These are phyloP conservation scores for Trypanosoma lewisi DNA, from an alignment of 208 protist species.

Conservation along the genomic window DNA sequence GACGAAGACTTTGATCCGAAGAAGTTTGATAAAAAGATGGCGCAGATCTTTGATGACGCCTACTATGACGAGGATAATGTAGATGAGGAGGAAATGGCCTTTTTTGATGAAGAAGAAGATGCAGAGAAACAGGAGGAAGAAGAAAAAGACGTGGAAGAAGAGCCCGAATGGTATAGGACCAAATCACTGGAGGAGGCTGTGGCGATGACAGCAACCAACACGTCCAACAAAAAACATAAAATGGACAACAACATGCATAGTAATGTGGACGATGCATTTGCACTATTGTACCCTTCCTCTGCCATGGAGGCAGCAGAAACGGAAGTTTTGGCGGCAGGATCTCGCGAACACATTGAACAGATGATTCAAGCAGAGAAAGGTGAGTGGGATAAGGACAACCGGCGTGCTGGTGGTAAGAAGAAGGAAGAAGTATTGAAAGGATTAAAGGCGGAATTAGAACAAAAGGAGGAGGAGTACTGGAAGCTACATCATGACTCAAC, in stretches of 20 bases:
- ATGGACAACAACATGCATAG: neutral
- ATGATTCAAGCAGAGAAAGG: conserved; percentile 29
- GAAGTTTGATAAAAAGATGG: conserved; percentile 89
- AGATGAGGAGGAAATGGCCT: conserved; percentile 82
- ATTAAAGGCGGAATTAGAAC: conserved; percentile 56
- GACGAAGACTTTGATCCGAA: conserved; percentile 82
- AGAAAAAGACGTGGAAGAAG: conserved; percentile 25
- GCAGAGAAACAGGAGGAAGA: conserved; percentile 10
- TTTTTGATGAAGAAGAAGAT: conserved; percentile 75
- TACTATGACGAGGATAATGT: conserved; percentile 88
- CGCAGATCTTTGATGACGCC: conserved; percentile 77
- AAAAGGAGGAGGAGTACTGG: conserved; percentile 85
- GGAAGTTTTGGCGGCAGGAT: conserved; percentile 11
- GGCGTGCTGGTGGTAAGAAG: conserved; percentile 14
- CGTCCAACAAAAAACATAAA: neutral
- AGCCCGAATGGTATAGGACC: conserved; percentile 50
- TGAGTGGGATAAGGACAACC: conserved; percentile 6
- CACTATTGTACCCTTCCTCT: conserved; percentile 65
- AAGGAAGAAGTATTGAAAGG: conserved; percentile 35
- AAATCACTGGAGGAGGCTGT: conserved; percentile 65
- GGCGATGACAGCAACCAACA: conserved; percentile 8
- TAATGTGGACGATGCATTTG: conserved; percentile 29
- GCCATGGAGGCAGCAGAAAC: conserved; percentile 43
- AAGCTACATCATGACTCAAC: conserved; percentile 69
- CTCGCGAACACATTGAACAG: conserved; percentile 29